Base-by-base conservation (phyloP, 306 rosid species). In the Hippophae tibetana region DNA sequence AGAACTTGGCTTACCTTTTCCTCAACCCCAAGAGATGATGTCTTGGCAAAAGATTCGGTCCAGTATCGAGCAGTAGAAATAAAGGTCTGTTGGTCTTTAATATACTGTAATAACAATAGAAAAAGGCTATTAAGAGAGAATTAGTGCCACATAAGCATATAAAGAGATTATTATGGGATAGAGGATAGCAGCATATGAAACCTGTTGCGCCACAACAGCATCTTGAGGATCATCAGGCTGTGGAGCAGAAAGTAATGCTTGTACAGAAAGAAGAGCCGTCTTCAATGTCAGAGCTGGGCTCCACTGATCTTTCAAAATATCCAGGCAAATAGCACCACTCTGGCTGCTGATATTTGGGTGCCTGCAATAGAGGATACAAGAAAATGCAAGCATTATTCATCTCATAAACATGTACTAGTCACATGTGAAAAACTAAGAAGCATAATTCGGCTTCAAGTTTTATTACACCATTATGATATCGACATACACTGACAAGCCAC, bases 281-380 rank as follows among this genome's bases (percentile, higher is more conserved):
- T 92, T 92, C 79, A 92, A 69, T 47, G 99, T 92, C 57, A 88
- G 89, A 50, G 99, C 96, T 13, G 99, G 99, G 76, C 99, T 92
- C 99, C 99, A 92, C 61, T 92, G 99, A 56, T 92, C 96, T 70
- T 92, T 92, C 84, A 92, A 82, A 65, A 92, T 82, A 70, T 92
- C 99, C 45, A 92, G 78, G 78, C 99, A 92, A 63, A 92, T 92
- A 60, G 99, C 99, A 58, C 99, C 99, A 78, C 93, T 92, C 60
- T 92, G 99, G 75, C 99, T 92, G 78, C 99, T 92, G 74, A 92
- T 88, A 71, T 92, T 92, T 25, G 99, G 99, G 84, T 92, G 99
- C 99, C 99, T 92, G 81, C 79, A 79, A 69, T 48, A 63, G 52
- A 60, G 63, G 11, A 63, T 52, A 56, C 8, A 13, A n/a, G 51